These are phyloP conservation scores for Scenedesmus sp. DNA, from an alignment of 163 green algal genomes.

Conservation along the genomic window DNA sequence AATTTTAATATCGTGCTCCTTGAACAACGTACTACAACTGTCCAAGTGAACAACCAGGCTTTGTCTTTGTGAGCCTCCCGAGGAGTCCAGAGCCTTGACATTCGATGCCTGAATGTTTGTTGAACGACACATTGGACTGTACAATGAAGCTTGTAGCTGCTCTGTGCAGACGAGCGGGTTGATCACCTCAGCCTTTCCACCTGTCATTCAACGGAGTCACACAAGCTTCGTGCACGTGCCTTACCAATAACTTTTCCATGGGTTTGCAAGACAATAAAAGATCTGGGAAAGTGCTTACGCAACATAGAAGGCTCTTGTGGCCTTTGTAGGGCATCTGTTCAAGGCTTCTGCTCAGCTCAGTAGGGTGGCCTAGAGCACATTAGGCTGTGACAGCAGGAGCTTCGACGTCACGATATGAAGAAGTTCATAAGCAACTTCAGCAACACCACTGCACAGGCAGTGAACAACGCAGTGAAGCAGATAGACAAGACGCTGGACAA, in stretches of 20 bases:
- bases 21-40: no score
- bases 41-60: no score
- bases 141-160: not conserved
- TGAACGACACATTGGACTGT: not conserved
- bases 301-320: not conserved
- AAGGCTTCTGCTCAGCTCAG: not conserved
- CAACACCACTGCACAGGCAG: constrained; percentile 36
- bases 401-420: not conserved
- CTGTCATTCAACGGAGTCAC: not conserved
- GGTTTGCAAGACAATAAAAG: not conserved
- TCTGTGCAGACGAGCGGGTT: not conserved
- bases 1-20: no score
- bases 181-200: not conserved
- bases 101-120: not conserved
- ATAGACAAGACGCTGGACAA: constrained; percentile 42
- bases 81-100: no score
- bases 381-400: not conserved
- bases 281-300: not conserved
- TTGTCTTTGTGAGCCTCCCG: no score
- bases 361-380: not conserved
- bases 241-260: not conserved
- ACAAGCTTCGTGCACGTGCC: not conserved
- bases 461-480: constrained; percentile 42
- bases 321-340: not conserved
- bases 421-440: constrained; percentile 31